Base-by-base conservation (phyloP, 108 stramenopile species). In the Cyclotella choctawhatcheeana region DNA sequence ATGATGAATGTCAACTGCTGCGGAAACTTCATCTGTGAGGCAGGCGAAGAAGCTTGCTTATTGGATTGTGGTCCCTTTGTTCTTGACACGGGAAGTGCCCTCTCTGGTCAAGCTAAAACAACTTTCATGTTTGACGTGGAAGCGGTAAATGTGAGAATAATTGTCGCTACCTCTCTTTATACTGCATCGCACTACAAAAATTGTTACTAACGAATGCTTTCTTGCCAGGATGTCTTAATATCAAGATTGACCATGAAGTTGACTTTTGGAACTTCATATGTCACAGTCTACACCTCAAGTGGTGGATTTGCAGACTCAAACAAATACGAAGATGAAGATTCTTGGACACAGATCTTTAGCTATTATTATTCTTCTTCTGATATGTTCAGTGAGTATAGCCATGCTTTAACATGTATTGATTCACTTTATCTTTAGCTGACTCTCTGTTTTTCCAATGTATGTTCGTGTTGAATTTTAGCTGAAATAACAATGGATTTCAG, bases 21-120 rank as follows among this genome's bases (percentile, higher is more conserved):
- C 25, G 68, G 68, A n/a, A 69, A 69, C 40, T 27, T 26, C 13
- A 21, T 69, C 7, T 69, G 68, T 25, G n/a, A n/a, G n/a, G n/a
- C n/a, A n/a, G n/a, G n/a, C n/a, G n/a, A n/a, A n/a, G n/a, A n/a
- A n/a, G n/a, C 40, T n/a, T 12, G 1, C 18, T 47, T 24, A 16
- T n/a, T 40, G 5, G 68, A 69, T 24, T 69, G 68, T 47, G 68
- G 68, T 10, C 68, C 68, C 17, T 69, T 69, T 3, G 51, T 32
- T 35, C 5, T 69, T 3, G 14, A 26, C 7, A 37, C 55, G 1
- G 27, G 18, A 29, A 7, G 6, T 33, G 47, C 35, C 25, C 14
- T 1, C 20, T 2, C 1, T 50, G 29, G 29, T 2, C 2, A 8
- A 20, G 47, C 29, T 20, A 32, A 44, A n/a, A n/a, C n/a, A n/a